A percentile compares a stretch with the other conserved stretches of the same genome.
Conservation (phyloP, 805 yeast genomes). For the Candida pseudofarinosa region DNA sequence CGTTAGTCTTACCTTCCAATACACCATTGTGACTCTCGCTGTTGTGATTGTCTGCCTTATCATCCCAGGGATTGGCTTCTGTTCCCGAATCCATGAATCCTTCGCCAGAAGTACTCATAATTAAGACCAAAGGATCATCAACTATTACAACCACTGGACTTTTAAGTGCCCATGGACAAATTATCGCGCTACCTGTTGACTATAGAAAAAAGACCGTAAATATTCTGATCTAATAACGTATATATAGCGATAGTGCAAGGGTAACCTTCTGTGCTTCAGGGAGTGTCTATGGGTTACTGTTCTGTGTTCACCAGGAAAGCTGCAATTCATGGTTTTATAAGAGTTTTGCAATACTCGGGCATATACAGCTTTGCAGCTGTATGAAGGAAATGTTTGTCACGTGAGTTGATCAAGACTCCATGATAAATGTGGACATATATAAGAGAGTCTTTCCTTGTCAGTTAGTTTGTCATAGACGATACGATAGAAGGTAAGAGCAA, state of each 20-base stretch:
- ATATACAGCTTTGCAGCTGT: neutral
- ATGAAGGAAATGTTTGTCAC: neutral
- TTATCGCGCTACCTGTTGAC: neutral
- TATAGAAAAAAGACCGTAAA: too few relatives aligned
- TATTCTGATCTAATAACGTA: too few relatives aligned
- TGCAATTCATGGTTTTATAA: too few relatives aligned
- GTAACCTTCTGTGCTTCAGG: too few relatives aligned
- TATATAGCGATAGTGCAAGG: too few relatives aligned
- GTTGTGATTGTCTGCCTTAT: neutral
- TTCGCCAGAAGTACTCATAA: neutral
- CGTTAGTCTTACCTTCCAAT: constrained; percentile 1
- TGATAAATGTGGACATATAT: too few relatives aligned
- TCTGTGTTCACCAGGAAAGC: too few relatives aligned
- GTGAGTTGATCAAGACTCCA: too few relatives aligned
- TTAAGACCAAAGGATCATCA: neutral
- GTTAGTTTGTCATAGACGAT: too few relatives aligned
- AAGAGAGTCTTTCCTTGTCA: too few relatives aligned
- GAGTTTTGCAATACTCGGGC: neutral
- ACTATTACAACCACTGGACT: neutral
- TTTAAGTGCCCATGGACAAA: neutral
- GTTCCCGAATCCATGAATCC: neutral
- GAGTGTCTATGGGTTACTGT: too few relatives aligned
- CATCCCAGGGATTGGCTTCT: neutral
- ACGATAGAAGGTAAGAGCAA: neutral
- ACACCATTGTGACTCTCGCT: neutral